A percentile compares a stretch with the other conserved stretches of the same genome.
phyloP scores from a whole-genome alignment of 495 filamentous ascomycete genomes.

The Evansstolkia leycettana region DNA sequence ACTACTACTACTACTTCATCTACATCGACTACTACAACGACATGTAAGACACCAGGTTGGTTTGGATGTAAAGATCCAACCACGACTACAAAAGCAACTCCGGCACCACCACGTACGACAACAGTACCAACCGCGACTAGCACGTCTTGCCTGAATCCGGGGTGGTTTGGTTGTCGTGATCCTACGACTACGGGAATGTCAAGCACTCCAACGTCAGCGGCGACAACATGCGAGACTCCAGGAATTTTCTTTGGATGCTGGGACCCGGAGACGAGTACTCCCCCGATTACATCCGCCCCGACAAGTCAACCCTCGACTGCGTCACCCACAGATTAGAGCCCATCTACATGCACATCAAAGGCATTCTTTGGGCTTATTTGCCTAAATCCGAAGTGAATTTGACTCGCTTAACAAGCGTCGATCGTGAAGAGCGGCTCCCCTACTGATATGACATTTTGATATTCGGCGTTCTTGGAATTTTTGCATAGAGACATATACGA shows the following conservation, averaged over 20 bases:
- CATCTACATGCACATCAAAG: conserved; percentile 6
- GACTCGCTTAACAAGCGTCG: too few relatives aligned
- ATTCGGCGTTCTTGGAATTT: too few relatives aligned
- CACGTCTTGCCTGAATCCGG: conserved; percentile 46
- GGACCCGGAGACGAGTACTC: conserved; percentile 28
- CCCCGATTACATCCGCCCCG: conserved; percentile 18
- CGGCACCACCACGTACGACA: conserved; percentile 13
- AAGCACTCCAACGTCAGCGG: conserved; percentile 19
- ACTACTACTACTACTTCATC: conserved; percentile 35
- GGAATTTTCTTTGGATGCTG: conserved; percentile 46
- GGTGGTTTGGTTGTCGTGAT: conserved; percentile 61
- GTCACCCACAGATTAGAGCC: not conserved
- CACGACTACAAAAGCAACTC: conserved; percentile 16
- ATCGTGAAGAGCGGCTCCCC: too few relatives aligned
- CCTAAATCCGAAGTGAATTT: conserved; percentile 1
- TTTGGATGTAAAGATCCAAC: conserved; percentile 39
- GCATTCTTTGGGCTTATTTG: conserved; percentile 14
- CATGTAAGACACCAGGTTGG: conserved; percentile 74
- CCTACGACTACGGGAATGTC: conserved; percentile 34
- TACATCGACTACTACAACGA: conserved; percentile 43
- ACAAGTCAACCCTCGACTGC: conserved; percentile 10
- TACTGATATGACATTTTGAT: too few relatives aligned
- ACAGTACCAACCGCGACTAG: conserved; percentile 13
- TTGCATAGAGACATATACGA: too few relatives aligned
- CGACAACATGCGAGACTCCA: conserved; percentile 32